Evolutionary conservation across 1,284 basidiomycete genomes (phyloP), one percentile per base, ranked within the genome.

Genomic region (Caloboletus firmus): DNA sequence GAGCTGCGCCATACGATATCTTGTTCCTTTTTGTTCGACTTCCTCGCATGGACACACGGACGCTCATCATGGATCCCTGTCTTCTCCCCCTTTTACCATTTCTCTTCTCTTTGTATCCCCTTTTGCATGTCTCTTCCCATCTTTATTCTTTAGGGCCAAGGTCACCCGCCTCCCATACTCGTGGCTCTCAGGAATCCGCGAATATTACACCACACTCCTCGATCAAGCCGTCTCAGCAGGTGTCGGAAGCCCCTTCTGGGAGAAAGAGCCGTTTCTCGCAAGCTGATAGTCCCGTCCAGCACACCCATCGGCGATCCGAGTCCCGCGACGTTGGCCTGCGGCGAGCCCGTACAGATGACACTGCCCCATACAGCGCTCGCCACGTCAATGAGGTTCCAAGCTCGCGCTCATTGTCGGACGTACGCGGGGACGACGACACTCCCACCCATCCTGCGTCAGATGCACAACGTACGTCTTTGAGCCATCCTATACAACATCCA

Each of bases 141-240:
- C 62, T 65, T 76, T 76, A 62, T 72, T 76, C 69, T 76, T 75
- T 78, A 85, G 83, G 84, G 73, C 74, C 73, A 60, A 77, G 79
- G 65, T 81, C 81, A 37, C 75, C 78, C 9, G 35, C 57, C 28
- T 66, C 58, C 43, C 59, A 68, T 49, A 49, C 58, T 51, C 68
- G 67, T 52, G 62, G 67, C 48, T 53, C 58, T 46, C 68, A 66
- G 53, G 58, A 67, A 51, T 48, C 62, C 2, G 50, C 50, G 5
- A 56, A 42, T 15, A 30, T 52, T 30, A 34, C 54, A 1, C 55
- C 49, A 17, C 42, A 50, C 13, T 42, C 60, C 15, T 40, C 57
- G 36, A 48, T 42, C 62, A 72, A 70, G 48, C 46, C 54, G 10
- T 42, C 49, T 28, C 67, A 62, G 22, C 36, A 62, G 7, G 37